A percentile compares a stretch with the other conserved stretches of the same genome.
These are phyloP conservation scores for Bipolaris bicolor DNA, from an alignment of 2,329 filamentous ascomycete genomes.

Conservation along the genomic window DNA sequence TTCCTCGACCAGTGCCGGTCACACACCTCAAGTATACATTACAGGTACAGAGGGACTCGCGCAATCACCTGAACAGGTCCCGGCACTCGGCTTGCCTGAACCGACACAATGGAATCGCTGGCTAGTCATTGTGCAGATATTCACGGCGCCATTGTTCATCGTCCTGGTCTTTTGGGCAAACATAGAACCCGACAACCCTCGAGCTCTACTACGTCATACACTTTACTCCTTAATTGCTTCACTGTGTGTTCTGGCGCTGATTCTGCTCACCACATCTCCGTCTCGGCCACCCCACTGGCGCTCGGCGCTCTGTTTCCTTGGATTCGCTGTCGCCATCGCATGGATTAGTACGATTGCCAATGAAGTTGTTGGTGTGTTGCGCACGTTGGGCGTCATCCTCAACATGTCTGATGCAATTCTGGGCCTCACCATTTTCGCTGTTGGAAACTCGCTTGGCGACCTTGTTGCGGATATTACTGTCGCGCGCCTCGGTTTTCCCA, in stretches of 20 bases:
- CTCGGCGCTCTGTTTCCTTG: slow-evolving; percentile 81
- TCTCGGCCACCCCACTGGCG: slow-evolving; percentile 74
- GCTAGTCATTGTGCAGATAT: slow-evolving; percentile 83
- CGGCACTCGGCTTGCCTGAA: slow-evolving; percentile 23
- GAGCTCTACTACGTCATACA: slow-evolving; percentile 64
- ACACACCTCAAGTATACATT: slow-evolving; percentile 37
- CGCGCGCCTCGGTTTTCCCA: slow-evolving; percentile 88
- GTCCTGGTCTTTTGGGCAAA: slow-evolving; percentile 78
- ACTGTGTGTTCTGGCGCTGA: slow-evolving; percentile 66
- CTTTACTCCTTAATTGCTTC: slow-evolving; percentile 61
- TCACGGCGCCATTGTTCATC: slow-evolving; percentile 85
- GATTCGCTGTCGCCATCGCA: slow-evolving; percentile 87
- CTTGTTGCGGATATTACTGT: slow-evolving; percentile 95
- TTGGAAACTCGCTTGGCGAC: slow-evolving; percentile 93
- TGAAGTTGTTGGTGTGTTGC: slow-evolving; percentile 93
- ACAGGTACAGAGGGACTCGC: slow-evolving; percentile 44
- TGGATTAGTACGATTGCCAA: slow-evolving; percentile 97
- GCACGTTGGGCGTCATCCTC: slow-evolving; percentile 88
- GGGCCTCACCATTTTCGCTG: slow-evolving; percentile 92
- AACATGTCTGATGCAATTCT: slow-evolving; percentile 94
- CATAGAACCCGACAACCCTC: slow-evolving; percentile 61
- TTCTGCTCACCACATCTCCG: slow-evolving; percentile 73
- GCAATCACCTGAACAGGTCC: slow-evolving; percentile 47
- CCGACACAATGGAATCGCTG: slow-evolving; percentile 82
- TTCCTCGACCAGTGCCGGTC: slow-evolving; percentile 24